Evolutionary conservation across 2,329 filamentous ascomycete species (phyloP).

Genomic region (Ceratocystiopsis minuta): DNA sequence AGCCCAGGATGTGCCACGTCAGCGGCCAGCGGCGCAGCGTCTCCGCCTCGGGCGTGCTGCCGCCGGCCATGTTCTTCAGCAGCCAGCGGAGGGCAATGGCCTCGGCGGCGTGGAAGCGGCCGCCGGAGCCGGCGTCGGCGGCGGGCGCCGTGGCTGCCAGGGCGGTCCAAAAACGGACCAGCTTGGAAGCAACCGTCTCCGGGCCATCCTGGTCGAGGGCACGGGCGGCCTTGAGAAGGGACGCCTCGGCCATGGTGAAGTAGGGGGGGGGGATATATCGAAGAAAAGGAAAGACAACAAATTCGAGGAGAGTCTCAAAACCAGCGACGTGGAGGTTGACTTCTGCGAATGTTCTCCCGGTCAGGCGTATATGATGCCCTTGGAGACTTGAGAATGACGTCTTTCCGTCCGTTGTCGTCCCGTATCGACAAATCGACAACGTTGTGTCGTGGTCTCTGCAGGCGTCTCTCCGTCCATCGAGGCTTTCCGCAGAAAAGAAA

Average conservation of each 20-base stretch:
- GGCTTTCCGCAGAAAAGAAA: no score
- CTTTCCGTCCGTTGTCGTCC: no score
- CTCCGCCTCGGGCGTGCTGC: slow-evolving; percentile 25
- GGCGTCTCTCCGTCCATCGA: no score
- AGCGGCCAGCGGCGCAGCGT: slow-evolving; percentile 35
- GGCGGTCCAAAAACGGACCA: slow-evolving; percentile 29
- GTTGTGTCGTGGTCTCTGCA: no score
- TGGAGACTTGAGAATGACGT: no score
- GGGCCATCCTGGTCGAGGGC: slow-evolving; percentile 34
- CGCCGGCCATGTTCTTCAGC: slow-evolving; percentile 36
- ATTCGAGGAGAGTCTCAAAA: neutral
- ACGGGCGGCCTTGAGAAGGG: slow-evolving; percentile 33
- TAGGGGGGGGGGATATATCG: neutral
- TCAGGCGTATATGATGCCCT: no score
- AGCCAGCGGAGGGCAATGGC: slow-evolving; percentile 44
- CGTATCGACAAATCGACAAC: no score
- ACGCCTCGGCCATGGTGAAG: slow-evolving; percentile 6
- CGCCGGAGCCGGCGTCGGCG: slow-evolving; percentile 4
- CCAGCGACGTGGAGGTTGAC: no score
- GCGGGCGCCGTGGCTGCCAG: slow-evolving; percentile 21
- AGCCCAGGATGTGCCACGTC: slow-evolving; percentile 43
- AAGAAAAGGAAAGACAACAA: slow-evolving; percentile 1
- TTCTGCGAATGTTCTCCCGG: no score
- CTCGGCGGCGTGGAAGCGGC: slow-evolving; percentile 33
- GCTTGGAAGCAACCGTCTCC: slow-evolving; percentile 25